Evolutionary conservation across 345 rosid genomes (phyloP).

Genomic region (Streptanthus diversifolius): DNA sequence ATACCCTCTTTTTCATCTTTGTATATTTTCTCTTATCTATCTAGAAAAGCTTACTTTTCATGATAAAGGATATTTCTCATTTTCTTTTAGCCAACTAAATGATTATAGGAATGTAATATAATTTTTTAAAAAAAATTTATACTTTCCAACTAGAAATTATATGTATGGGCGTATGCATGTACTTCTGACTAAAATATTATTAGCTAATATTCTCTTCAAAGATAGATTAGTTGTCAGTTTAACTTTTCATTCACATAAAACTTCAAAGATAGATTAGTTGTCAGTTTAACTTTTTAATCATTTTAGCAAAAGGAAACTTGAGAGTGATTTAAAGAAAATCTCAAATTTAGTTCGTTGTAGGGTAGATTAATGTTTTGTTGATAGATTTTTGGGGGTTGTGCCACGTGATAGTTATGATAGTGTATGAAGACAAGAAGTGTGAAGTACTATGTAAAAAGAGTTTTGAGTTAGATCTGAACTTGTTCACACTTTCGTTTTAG

Average conservation of each 20-base stretch:
- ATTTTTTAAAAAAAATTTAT: not conserved
- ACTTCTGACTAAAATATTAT: not conserved
- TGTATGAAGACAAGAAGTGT: too few relatives aligned
- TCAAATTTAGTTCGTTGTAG: not conserved
- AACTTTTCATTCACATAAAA: not conserved
- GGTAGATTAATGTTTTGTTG: not conserved
- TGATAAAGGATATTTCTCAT: not conserved
- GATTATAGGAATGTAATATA: not conserved
- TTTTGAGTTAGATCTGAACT: too few relatives aligned
- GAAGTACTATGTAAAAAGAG: too few relatives aligned
- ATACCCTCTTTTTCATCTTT: constrained; percentile 7
- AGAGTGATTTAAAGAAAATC: not conserved
- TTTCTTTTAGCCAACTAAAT: not conserved
- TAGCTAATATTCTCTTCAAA: not conserved
- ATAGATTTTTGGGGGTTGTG: too few relatives aligned
- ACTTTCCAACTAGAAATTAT: not conserved
- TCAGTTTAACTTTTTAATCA: not conserved
- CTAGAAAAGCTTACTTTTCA: not conserved
- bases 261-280: not conserved
- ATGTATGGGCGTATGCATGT: not conserved
- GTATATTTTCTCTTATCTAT: constrained; percentile 23
- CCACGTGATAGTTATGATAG: too few relatives aligned
- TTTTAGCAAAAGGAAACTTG: not conserved
- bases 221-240: not conserved
- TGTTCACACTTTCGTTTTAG: too few relatives aligned